Base-by-base conservation (phyloP, 176 grass and related monocot genomes). In the Oryza glumipatula region DNA sequence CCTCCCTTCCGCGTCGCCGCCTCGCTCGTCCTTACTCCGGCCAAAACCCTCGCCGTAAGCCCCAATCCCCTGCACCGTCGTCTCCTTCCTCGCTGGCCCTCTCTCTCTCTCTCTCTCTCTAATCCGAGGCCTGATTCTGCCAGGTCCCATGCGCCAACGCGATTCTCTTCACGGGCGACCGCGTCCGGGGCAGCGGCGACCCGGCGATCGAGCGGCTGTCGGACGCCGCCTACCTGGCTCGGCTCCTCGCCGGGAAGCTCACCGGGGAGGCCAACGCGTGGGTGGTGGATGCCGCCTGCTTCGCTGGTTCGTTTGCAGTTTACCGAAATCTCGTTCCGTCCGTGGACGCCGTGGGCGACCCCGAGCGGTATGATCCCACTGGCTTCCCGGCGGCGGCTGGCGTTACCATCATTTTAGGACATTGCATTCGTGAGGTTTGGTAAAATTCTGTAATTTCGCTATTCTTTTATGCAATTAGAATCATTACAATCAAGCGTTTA, bases 151-250 rank as follows among this genome's bases (percentile, higher is more conserved):
- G 79, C 38, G 51, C 75, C 46, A 98, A 98, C 54, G 93, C 83
- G n/a, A 89, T 95, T 38, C 92, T 98, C 36, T 98, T 95, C 83
- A 92, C 84, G 24, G 96, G 96, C 36, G 96, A 98, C 83, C 91
- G 83, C 54, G 85, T 93, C 28, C 68, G 77, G 22, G 76, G 89
- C 63, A 92, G 91, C 11, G 87, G 89, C 1, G 88, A 95, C 16
- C 85, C 93, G 76, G 73, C 32, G 74, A 92, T 98, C 32, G 91
- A 92, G 33, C 90, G 80, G 80, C 84, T 98, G n/a, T 94, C 91
- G 2, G 87, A 94, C 80, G 68, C 89, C 15, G 45, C 74, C 74
- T 89, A 88, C 84, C 76, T 98, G 30, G 79, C 84, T 11, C 58
- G 71, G 8, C 56, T 86, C 32, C 82, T 95, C 65, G 85, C 87